These are phyloP conservation scores for Melocanna baccifera DNA, from an alignment of 176 grass and related monocot species.

Conservation along the genomic window DNA sequence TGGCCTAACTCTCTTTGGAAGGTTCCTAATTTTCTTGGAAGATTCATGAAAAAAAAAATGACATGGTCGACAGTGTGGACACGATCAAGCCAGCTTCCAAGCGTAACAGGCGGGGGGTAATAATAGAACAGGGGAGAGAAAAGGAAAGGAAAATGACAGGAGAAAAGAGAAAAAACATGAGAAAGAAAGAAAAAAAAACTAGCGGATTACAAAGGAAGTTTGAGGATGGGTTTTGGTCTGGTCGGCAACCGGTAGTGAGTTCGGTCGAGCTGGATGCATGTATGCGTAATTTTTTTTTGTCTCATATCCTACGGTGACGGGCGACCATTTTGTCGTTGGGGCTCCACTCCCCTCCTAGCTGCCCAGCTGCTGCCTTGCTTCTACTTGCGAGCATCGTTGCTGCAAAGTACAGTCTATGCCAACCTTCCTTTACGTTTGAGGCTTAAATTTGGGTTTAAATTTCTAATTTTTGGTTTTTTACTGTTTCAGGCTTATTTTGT, in stretches of 20 bases:
- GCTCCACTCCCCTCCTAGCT: background rate
- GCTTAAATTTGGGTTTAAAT: no score
- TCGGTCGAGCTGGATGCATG: constrained; percentile 36
- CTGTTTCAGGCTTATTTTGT: no score
- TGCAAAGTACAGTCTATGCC: constrained; percentile 32
- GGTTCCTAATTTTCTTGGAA: background rate
- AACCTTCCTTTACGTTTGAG: constrained; percentile 41
- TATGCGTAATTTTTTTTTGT: constrained; percentile 43
- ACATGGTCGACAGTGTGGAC: background rate
- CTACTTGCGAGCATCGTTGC: constrained; percentile 42
- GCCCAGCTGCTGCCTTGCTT: constrained; percentile 24
- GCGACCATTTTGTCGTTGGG: constrained; percentile 47
- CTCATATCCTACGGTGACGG: constrained; percentile 48
- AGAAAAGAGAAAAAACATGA: background rate
- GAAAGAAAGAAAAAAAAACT: background rate
- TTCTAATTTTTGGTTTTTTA: no score
- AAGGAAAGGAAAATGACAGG: background rate
- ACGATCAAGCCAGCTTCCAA: background rate
- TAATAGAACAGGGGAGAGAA: background rate
- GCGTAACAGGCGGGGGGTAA: constrained; percentile 15
- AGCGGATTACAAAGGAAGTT: background rate
- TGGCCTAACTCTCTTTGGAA: no score
- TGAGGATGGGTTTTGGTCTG: constrained; percentile 4
- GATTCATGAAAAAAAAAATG: background rate
- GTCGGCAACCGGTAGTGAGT: constrained; percentile 36